Evolutionary conservation across 371 early-diverging fungal species (phyloP).

Genomic region (Mortierella sp.): DNA sequence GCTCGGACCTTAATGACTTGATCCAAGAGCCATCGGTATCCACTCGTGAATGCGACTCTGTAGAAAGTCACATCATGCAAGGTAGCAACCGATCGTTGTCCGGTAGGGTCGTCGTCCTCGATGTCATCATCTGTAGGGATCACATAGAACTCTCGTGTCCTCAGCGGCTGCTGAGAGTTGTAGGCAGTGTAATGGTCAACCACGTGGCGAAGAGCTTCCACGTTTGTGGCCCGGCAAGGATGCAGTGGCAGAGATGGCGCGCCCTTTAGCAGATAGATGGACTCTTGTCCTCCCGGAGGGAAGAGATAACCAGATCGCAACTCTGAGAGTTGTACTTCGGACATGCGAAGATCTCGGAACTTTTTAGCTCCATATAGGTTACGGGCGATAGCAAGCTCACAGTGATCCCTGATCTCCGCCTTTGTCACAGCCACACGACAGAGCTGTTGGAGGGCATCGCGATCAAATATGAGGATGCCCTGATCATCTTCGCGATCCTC

Average conservation of each 20-base stretch:
- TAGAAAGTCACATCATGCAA: constrained; percentile 37
- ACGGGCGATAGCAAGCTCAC: constrained; percentile 50
- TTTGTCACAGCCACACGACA: constrained; percentile 47
- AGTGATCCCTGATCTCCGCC: constrained; percentile 48
- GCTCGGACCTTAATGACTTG: constrained; percentile 53
- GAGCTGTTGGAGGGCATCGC: constrained; percentile 43
- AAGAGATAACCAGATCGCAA: constrained; percentile 45
- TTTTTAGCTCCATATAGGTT: constrained; percentile 52
- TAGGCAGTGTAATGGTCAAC: constrained; percentile 51
- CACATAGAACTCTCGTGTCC: constrained; percentile 50
- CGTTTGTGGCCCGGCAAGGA: constrained; percentile 50
- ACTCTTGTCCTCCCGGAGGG: constrained; percentile 54
- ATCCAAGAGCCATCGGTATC: constrained; percentile 51
- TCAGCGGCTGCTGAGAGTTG: constrained; percentile 44
- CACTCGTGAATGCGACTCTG: constrained; percentile 41
- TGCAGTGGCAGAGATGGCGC: constrained; percentile 51
- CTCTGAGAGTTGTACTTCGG: constrained; percentile 38
- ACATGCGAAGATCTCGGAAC: constrained; percentile 53
- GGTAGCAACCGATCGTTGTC: constrained; percentile 14
- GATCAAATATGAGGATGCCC: constrained; percentile 48
- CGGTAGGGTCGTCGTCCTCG: constrained; percentile 22
- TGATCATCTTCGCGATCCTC: constrained; percentile 53
- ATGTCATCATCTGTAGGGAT: constrained; percentile 32
- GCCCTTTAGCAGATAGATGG: constrained; percentile 51
- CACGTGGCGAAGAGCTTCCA: constrained; percentile 51